These are phyloP conservation scores for Rhynchospora breviuscula DNA, from an alignment of 176 grass and related monocot species.

Conservation along the genomic window DNA sequence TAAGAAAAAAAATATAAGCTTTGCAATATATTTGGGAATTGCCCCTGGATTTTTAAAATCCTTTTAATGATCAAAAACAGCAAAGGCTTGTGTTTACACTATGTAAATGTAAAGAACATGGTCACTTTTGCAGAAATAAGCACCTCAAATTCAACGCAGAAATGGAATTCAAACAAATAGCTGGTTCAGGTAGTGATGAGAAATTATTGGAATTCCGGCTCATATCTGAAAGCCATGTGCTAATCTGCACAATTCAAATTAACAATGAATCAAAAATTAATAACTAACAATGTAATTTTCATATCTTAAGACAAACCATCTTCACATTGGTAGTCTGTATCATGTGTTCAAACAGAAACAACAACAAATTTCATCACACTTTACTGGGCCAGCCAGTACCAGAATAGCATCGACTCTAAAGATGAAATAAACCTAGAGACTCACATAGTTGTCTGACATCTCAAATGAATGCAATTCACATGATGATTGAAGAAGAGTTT, in stretches of 20 bases:
- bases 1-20: neutral
- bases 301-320: slow-evolving; percentile 8
- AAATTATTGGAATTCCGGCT: slow-evolving; percentile 13
- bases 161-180: slow-evolving; percentile 28
- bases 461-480: slow-evolving; percentile 30
- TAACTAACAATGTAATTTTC: neutral
- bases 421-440: neutral
- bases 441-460: slow-evolving; percentile 45
- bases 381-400: neutral
- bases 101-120: neutral
- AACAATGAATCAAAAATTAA: neutral
- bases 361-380: neutral
- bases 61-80: neutral
- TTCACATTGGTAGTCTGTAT: neutral
- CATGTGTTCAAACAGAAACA: neutral
- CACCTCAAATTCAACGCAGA: slow-evolving; percentile 34
- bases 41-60: neutral
- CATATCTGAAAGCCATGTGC: slow-evolving; percentile 37
- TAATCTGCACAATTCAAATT: slow-evolving; percentile 28
- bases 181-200: slow-evolving; percentile 22
- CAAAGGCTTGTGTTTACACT: neutral
- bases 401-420: neutral
- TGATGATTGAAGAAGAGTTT: slow-evolving; percentile 30
- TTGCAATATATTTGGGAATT: neutral
- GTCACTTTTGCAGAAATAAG: neutral